Evolutionary conservation across 2,329 filamentous ascomycete species (phyloP), one percentile per base, ranked within the genome.

Genomic region (Trichoderma simmonsii): DNA sequence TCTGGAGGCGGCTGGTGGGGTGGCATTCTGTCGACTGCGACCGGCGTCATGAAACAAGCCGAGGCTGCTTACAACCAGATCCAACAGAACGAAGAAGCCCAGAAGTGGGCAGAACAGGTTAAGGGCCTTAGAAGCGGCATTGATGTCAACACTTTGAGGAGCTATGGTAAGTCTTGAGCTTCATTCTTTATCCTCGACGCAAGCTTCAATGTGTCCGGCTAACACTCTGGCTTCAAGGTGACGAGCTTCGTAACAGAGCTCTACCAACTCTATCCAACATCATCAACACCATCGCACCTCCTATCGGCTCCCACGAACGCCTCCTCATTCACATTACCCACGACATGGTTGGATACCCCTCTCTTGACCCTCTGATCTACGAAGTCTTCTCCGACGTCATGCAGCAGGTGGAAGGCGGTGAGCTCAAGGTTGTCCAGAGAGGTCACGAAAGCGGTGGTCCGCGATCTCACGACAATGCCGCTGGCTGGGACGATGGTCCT

Each of bases 401-500:
- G 96, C 89, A 94, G n/a, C 96, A 99, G 83, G 96, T 99, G 60
- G 96, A 99, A 83, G 96, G 96, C 75, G 96, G 96, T 70, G 96
- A 98, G 78, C 87, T 99, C 21, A 87, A 98, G 69, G 96, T 99
- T 70, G 90, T 98, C 73, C 96, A 99, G 83, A 93, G 95, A 48
- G 96, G 96, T 24, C 92, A 94, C 73, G 96, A 98, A 82, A 93
- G 91, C 63, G 89, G 91, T 61, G 90, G 90, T 60, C 89, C 91
- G 57, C 87, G 87, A 56, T 89, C 90, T 85, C 72, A 84, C 30
- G 88, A 90, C 66, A 85, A 84, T 21, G 84, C 85, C 32, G 86
- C 88, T 48, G 92, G 92, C 73, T 99, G 96, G 95, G 92, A 90
- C 62, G 95, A 98, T 77, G 96, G 96, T 0, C 96, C 96, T 3